These are phyloP conservation scores for Trametopsis cervina DNA, from an alignment of 768 basidiomycete genomes.

Conservation along the genomic window DNA sequence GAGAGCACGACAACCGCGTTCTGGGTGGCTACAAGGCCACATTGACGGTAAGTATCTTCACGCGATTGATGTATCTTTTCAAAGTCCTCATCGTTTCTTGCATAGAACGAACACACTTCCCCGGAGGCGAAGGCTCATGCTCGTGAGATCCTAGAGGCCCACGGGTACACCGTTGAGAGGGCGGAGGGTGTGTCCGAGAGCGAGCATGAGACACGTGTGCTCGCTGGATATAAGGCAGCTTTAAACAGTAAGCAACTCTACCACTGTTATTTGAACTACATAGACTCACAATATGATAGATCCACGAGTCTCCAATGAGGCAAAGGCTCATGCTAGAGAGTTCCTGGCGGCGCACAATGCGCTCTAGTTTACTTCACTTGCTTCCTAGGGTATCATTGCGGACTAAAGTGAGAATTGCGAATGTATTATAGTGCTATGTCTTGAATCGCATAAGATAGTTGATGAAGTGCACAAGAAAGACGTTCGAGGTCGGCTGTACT, in stretches of 20 bases:
- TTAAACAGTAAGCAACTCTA: conserved; percentile 33
- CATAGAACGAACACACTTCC: conserved; percentile 36
- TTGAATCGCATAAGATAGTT: not conserved
- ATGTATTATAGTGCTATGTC: too few relatives aligned
- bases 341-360: conserved; percentile 29
- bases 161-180: conserved; percentile 30
- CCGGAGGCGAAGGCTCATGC: conserved; percentile 47
- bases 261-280: not conserved
- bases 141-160: conserved; percentile 41
- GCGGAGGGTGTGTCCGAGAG: conserved; percentile 25
- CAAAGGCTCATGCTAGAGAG: conserved; percentile 41
- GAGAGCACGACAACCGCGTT: conserved; percentile 18
- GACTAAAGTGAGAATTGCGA: not conserved
- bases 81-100: not conserved
- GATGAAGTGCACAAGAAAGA: too few relatives aligned
- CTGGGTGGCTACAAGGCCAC: conserved; percentile 47
- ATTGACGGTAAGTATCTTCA: conserved; percentile 30
- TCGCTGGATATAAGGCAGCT: conserved; percentile 53
- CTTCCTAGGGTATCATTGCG: too few relatives aligned
- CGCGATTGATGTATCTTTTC: not conserved
- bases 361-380: conserved; percentile 1
- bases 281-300: not conserved
- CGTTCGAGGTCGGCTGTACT: too few relatives aligned
- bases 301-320: conserved; percentile 37
- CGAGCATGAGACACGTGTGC: conserved; percentile 39